phyloP scores from a whole-genome alignment of 352 stramenopile species.

The Globisporangium sylvaticum region DNA sequence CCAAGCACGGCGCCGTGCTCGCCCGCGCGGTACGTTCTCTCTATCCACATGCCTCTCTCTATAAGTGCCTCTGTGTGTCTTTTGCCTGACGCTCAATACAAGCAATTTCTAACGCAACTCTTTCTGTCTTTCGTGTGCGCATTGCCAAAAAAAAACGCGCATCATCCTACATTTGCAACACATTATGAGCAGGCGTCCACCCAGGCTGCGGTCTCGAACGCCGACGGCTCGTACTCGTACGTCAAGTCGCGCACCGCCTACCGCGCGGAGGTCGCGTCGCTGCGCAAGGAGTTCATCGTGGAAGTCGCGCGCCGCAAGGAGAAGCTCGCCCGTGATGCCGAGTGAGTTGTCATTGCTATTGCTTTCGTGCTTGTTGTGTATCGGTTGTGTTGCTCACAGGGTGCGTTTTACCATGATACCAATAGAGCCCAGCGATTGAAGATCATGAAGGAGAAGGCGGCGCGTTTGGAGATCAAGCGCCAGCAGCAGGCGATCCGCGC shows the following conservation, averaged over 20 bases:
- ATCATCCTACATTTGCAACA: background rate
- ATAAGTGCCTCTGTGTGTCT: background rate
- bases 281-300: constrained; percentile 75
- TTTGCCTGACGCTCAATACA: background rate
- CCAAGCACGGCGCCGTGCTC: constrained; percentile 23
- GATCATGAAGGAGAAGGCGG: constrained; percentile 87
- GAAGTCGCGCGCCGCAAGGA: constrained; percentile 67
- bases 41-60: background rate
- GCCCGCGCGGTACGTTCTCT: constrained; percentile 26
- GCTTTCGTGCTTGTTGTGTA: background rate
- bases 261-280: constrained; percentile 50
- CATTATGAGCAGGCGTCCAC: constrained; percentile 6
- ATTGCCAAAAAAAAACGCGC: background rate
- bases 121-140: background rate
- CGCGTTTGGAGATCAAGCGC: constrained; percentile 83
- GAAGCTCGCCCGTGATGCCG: constrained; percentile 79
- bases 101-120: background rate
- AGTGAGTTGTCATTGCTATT: constrained; percentile 38
- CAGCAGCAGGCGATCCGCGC: constrained; percentile 82
- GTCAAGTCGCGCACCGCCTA: constrained; percentile 71
- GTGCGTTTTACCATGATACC: too few species aligned
- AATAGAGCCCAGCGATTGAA: constrained; percentile 57
- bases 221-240: constrained; percentile 63
- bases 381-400: too few species aligned
- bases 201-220: constrained; percentile 12